Evolutionary conservation across 2,329 filamentous ascomycete species (phyloP), one percentile per base, ranked within the genome.

Genomic region (Scortechinia acanthostroma): DNA sequence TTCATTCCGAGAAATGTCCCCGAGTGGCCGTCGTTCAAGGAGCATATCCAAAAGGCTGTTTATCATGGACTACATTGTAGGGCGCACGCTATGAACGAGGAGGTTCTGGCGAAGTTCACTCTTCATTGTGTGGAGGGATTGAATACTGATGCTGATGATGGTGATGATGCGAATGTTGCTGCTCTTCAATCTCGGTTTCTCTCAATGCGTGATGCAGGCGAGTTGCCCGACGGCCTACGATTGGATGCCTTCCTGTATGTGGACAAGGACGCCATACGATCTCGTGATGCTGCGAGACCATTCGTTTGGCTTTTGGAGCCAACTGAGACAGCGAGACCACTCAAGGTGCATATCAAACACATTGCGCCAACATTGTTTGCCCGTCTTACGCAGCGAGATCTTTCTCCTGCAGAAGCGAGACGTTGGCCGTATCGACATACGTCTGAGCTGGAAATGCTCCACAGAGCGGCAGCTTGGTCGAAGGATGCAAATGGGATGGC

Each of bases 291-390:
- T 10, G 23, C 44, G 21, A 45, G 49, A 43, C 43, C 48, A 16
- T 51, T 42, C 45, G 16, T 49, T 46, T 49, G 46, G 49, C 44
- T 49, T 45, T 37, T 30, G 35, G 47, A 51, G 40, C 49, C 47
- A 42, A 40, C 46, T 17, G 25, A 14, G 19, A 42, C 19, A 43
- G 22, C 40, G 22, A 21, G 23, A 45, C 46, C 48, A 3, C 49
- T 50, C 13, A 52, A 50, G 30, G 47, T 52, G 22, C 25, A 49
- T 28, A 49, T 52, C 22, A 50, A 52, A 43, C 50, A 52, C 44
- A 52, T 49, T 22, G 44, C 46, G 30, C 51, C 48, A 10, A 49
- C 51, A 21, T 33, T 51, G 6, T 52, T 51, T 48, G 47, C 48
- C 16, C 45, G 50, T 16, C 22, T 52, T 20, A 30, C 42, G 2